Evolutionary conservation across 768 basidiomycete species (phyloP).

Genomic region (Boletellus sp.): DNA sequence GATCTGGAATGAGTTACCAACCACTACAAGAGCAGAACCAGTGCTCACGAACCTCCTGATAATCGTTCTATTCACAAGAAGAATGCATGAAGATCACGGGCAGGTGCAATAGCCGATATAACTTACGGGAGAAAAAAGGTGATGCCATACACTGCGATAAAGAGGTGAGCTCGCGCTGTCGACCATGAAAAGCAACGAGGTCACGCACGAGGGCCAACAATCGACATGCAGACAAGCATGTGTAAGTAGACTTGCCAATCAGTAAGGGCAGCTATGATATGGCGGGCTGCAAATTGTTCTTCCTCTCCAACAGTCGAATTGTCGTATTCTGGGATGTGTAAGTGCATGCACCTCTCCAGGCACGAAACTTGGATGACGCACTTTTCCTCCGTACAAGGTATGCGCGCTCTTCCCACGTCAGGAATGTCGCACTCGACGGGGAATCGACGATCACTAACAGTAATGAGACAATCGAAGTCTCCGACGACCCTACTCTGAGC

Average conservation of each 20-base stretch:
- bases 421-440: slow-evolving; percentile 17
- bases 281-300: slow-evolving; percentile 52
- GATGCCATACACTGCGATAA: slow-evolving; percentile 56
- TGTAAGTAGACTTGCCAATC: slow-evolving; percentile 58
- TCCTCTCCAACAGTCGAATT: slow-evolving; percentile 33
- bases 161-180: not conserved
- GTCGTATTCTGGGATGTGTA: slow-evolving; percentile 42
- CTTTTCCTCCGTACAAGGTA: slow-evolving; percentile 19
- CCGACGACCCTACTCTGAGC: not conserved
- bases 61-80: slow-evolving; percentile 43
- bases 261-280: slow-evolving; percentile 48
- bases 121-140: slow-evolving; percentile 69
- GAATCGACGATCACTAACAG: slow-evolving; percentile 56
- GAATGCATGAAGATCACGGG: not conserved
- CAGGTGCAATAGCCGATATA: not conserved
- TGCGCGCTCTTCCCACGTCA: slow-evolving; percentile 14
- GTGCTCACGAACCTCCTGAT: slow-evolving; percentile 42
- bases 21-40: not conserved
- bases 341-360: slow-evolving; percentile 44
- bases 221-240: slow-evolving; percentile 38
- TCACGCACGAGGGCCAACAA: slow-evolving; percentile 55
- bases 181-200: not conserved
- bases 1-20: slow-evolving; percentile 1
- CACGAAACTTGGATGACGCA: not conserved
- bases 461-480: not conserved